Evolutionary conservation across 2,329 filamentous ascomycete genomes (phyloP).

Genomic region (Niveomyces coronatus): DNA sequence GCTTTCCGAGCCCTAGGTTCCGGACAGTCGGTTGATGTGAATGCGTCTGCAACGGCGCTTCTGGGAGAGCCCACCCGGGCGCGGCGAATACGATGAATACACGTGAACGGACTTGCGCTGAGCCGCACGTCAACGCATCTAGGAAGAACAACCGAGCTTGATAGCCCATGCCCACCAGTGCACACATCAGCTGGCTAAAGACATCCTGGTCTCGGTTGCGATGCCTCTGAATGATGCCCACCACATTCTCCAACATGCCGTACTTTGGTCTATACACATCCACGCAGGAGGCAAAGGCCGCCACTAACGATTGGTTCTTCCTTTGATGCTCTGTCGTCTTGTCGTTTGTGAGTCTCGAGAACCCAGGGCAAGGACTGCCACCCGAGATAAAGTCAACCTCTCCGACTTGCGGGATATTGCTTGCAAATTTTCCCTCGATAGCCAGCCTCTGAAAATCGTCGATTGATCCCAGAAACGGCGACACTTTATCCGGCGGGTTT

Average conservation of each 20-base stretch:
- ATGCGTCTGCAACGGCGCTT: constrained; percentile 50
- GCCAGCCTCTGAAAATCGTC: constrained; percentile 53
- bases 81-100: constrained; percentile 65
- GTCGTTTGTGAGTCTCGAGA: constrained; percentile 52
- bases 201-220: constrained; percentile 47
- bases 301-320: constrained; percentile 67
- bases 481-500: constrained; percentile 25
- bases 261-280: constrained; percentile 69
- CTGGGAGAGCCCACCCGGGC: constrained; percentile 48
- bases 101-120: constrained; percentile 53
- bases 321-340: constrained; percentile 44
- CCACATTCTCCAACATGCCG: constrained; percentile 68
- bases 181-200: constrained; percentile 62
- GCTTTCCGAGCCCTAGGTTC: constrained; percentile 38
- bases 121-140: constrained; percentile 60
- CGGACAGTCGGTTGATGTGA: constrained; percentile 36
- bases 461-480: constrained; percentile 60
- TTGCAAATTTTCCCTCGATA: constrained; percentile 37
- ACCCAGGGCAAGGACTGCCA: constrained; percentile 71
- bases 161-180: constrained; percentile 67
- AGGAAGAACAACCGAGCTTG: constrained; percentile 58
- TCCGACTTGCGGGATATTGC: constrained; percentile 45
- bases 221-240: constrained; percentile 46
- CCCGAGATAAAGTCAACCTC: constrained; percentile 59
- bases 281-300: constrained; percentile 63